A percentile compares a stretch with the other conserved stretches of the same genome.
Conservation (phyloP, 2,329 filamentous ascomycete genomes). For the Chaetomiaceae sp. region DNA sequence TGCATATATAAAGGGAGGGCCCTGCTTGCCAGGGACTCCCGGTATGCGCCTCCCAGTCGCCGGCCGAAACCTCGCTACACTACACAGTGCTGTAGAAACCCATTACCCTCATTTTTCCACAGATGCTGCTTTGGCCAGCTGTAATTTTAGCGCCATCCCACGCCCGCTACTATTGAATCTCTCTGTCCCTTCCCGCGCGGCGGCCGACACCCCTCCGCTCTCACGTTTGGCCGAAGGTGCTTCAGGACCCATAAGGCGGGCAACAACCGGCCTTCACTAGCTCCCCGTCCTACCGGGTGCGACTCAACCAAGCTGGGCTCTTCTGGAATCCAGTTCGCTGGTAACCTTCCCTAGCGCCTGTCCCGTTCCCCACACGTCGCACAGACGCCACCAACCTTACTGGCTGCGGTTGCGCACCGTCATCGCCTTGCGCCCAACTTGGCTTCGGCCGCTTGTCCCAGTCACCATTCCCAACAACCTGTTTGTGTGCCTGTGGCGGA, state of each 20-base stretch:
- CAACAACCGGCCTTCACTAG: constrained; percentile 3
- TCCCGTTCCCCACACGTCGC: constrained; percentile 15
- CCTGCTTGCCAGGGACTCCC: constrained; percentile 2
- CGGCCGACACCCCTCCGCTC: background rate
- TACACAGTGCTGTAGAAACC: too few relatives aligned
- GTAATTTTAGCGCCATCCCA: too few relatives aligned
- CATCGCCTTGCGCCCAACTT: constrained; percentile 5
- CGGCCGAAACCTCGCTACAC: too few relatives aligned
- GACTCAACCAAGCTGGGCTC: constrained; percentile 7
- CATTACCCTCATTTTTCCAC: too few relatives aligned
- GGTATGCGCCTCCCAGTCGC: background rate
- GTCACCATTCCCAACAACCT: background rate
- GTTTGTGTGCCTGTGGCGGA: background rate
- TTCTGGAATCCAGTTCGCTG: constrained; percentile 14
- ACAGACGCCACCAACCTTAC: constrained; percentile 8
- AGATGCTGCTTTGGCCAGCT: too few relatives aligned
- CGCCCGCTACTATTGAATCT: background rate
- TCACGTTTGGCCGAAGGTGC: background rate
- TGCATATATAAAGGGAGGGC: constrained; percentile 4
- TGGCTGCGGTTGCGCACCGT: background rate
- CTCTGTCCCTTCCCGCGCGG: background rate
- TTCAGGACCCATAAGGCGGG: background rate
- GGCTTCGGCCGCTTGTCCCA: background rate
- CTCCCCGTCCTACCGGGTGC: constrained; percentile 9
- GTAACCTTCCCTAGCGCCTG: constrained; percentile 10